Base-by-base conservation (phyloP, 495 filamentous ascomycete species). In the Haplographium delicatum region DNA sequence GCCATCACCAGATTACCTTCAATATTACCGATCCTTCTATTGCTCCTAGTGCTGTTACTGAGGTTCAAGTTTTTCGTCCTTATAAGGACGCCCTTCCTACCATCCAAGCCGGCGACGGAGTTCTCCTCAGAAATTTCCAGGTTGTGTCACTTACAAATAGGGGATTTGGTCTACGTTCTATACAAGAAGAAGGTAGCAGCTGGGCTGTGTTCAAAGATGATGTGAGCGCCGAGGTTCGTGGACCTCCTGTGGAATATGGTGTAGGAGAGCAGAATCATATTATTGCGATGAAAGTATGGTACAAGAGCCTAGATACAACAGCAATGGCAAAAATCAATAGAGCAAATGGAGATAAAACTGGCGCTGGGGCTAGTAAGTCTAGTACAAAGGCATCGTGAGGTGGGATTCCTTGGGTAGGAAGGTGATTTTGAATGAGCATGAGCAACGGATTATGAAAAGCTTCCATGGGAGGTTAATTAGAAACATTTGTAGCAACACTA, bases 111-210 rank as follows among this genome's bases (percentile, higher is more conserved):
- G 93, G 93, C 6, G 85, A 93, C 55, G 80, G 83, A 2, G 71
- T 96, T 18, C 64, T 98, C 30, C 73, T 98, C 10, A 76, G 85
- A 5, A 73, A 82, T 33, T 89, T 96, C 58, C 76, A 74, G 46
- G 86, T 94, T 11, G 67, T 73, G 41, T 70, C 72, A n/a, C 46
- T 76, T 9, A 74, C 74, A 34, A 64, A 65, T 30, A 68, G 69
- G 46, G 69, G 70, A 0, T 75, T 71, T 51, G 71, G 73, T 3
- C 54, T 82, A 16, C 66, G 74, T 30, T 64, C 58, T 19, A 66
- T 63, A 25, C 65, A 62, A 15, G 66, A 59, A 24, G 62, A 59
- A 15, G 65, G 63, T 42, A 72, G 67, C 10, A 71, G 68, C 20
- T 94, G 88, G 86, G 86, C 81, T 4, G 79, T 91, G 53, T 73